Conservation (phyloP, 768 basidiomycete species). For the Dacryopinax primogenitus region DNA sequence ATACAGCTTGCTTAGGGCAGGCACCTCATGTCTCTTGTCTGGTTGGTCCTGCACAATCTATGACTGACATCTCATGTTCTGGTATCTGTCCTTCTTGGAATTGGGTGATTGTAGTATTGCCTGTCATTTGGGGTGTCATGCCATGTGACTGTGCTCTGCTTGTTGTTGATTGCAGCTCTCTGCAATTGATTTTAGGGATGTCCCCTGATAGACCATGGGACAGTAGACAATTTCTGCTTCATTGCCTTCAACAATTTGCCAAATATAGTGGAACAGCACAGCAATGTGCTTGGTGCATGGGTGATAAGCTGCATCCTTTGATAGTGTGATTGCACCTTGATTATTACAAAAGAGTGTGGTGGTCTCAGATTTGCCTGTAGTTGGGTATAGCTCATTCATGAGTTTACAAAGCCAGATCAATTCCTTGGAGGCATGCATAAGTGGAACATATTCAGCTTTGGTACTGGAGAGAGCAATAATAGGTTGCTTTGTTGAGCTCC, state of each 20-base stretch:
- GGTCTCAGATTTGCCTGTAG: neutral
- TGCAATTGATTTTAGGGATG: too few relatives aligned
- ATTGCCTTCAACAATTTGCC: neutral
- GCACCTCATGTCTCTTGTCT: too few relatives aligned
- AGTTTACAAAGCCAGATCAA: neutral
- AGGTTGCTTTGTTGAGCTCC: slow-evolving; percentile 19
- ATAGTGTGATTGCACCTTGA: neutral
- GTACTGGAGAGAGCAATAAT: slow-evolving; percentile 19
- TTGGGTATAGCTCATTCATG: neutral
- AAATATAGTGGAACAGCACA: neutral
- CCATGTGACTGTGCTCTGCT: too few relatives aligned
- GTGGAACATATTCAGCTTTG: slow-evolving; percentile 19
- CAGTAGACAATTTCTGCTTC: neutral
- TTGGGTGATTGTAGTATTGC: too few relatives aligned
- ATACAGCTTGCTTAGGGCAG: too few relatives aligned
- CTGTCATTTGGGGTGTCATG: too few relatives aligned
- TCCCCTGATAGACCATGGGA: too few relatives aligned
- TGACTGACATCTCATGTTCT: too few relatives aligned
- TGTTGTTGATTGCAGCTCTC: too few relatives aligned
- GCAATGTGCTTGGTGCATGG: neutral
- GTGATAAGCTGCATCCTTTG: neutral
- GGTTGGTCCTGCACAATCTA: too few relatives aligned
- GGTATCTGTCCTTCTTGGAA: too few relatives aligned
- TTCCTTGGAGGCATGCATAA: slow-evolving; percentile 5
- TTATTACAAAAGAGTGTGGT: slow-evolving; percentile 6